Base-by-base conservation (phyloP, 2,329 filamentous ascomycete genomes). In the Aspergillus tamarii region DNA sequence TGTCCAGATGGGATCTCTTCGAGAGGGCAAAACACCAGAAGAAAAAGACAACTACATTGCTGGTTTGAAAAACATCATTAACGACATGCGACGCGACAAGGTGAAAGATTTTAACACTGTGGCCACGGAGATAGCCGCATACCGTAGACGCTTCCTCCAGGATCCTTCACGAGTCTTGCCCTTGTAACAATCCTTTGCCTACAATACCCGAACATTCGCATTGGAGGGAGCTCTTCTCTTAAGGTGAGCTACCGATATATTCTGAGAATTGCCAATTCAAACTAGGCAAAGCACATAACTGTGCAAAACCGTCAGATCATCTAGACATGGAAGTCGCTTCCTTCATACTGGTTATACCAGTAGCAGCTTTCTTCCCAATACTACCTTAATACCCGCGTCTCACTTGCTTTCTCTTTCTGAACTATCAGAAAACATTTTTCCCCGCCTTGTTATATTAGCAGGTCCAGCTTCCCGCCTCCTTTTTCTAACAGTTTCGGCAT, bases 101-200 rank as follows among this genome's bases (percentile, higher is more conserved):
- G 79, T 84, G 74, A 83, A 82, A 74, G 82, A 84, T 62, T 82
- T 84, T 67, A 78, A 75, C 67, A 79, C 77, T 57, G 81, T 84
- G 70, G 82, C 82, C 58, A 71, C 74, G 61, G 81, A 82, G 67
- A 82, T 84, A 73, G 81, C 80, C 68, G 77, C 77, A 70, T 84
- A 84, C 74, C 81, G 82, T 78, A 81, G 81, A 75, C 79, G 78
- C 70, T 83, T 82, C 68, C 78, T 82, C 43, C 74, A 81, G 72
- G 81, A 83, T 69, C 74, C 77, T 58, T 79, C 81, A 61, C 78
- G 80, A 68, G 75, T 83, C 70, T 73, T 83, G 65, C 74, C 80
- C 68, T 73, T 82, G 77, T 82, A 81, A 79, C 73, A 64, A 64
- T 41, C 48, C 4, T 43, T 55, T 59, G 45, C 54, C 43, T 21